Base-by-base conservation (phyloP, 2,329 filamentous ascomycete genomes). In the Penicillium sumatraense region DNA sequence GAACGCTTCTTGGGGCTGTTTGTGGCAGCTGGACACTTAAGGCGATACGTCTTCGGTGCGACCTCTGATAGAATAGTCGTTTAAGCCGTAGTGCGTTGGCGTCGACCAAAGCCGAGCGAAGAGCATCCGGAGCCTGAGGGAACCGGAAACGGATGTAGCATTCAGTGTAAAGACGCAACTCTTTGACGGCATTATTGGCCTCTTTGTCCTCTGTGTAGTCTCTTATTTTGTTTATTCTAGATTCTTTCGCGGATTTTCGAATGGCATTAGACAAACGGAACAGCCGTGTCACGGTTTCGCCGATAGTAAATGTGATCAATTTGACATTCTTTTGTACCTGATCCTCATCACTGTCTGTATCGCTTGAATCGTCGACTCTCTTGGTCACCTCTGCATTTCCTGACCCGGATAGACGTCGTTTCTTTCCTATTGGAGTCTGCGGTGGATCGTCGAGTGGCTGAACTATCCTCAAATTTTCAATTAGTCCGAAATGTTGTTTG, bases 101-200 rank as follows among this genome's bases (percentile, higher is more conserved):
- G 47, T 57, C 54, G 45, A 53, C 38, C 26, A 57, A 42, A 27
- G 54, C 54, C 48, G 50, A 49, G 51, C 66, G 62, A 31, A 69
- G 67, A 7, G 64, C 21, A 18, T 67, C 63, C 10, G 64, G 57
- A 40, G 66, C 62, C 54, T 56, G 20, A 1, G 67, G 61, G 46
- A 68, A 69, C 47, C 62, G 66, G 53, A 63, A 67, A 13, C 47
- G 18, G 58, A 69, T 67, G 49, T 69, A 69, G 63, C 62, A 64
- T 53, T 64, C 47, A 14, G 67, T 69, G 54, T 68, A 68, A 45
- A 67, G 55, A 63, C 66, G 62, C 42, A 68, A 59, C 38, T 69
- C 66, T 21, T 21, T 58, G 38, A 69, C 63, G 24, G 66, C 67
- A 5, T 53, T 59, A 38, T 69, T 69, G 62, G 66, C 54, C 23